Conservation (phyloP, 1,284 basidiomycete species). For the Kalmanozyma brasiliensis region DNA sequence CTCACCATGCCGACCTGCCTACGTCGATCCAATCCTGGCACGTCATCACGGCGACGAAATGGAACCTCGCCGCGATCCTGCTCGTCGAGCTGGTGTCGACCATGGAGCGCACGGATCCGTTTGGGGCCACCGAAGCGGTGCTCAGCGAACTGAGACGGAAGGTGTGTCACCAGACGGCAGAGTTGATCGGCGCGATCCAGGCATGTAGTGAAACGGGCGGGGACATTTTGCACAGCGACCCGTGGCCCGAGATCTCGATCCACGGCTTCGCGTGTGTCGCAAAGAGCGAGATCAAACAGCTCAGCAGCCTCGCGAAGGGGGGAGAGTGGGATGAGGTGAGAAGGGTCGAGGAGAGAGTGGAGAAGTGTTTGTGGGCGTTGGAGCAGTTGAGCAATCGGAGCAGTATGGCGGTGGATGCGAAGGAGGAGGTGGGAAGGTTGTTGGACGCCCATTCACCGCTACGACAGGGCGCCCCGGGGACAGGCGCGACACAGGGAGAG, state of each 20-base stretch:
- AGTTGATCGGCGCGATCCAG: slow-evolving; percentile 40
- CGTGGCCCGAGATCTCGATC: slow-evolving; percentile 41
- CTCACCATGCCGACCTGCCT: slow-evolving; percentile 25
- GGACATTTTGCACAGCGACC: slow-evolving; percentile 39
- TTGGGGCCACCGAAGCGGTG: slow-evolving; percentile 21
- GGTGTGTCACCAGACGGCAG: slow-evolving; percentile 35
- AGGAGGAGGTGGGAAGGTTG: slow-evolving; percentile 20
- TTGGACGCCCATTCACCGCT: slow-evolving; percentile 26
- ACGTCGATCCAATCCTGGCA: slow-evolving; percentile 37
- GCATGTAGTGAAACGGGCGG: slow-evolving; percentile 17
- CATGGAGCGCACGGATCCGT: slow-evolving; percentile 31
- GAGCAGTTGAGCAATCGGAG: slow-evolving; percentile 37
- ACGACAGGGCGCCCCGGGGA: too few species aligned
- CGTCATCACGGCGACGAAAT: slow-evolving; percentile 32
- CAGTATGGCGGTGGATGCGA: slow-evolving; percentile 31
- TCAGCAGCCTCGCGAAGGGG: slow-evolving; percentile 5
- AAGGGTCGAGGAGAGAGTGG: slow-evolving; percentile 21
- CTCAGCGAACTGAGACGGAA: slow-evolving; percentile 23
- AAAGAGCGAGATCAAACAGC: slow-evolving; percentile 36
- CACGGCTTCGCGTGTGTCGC: slow-evolving; percentile 26
- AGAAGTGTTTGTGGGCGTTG: slow-evolving; percentile 43
- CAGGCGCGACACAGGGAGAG: not conserved
- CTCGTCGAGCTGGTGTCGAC: slow-evolving; percentile 36
- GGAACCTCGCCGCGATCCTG: slow-evolving; percentile 40
- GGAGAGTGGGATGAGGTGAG: slow-evolving; percentile 26